A percentile compares a stretch with the other conserved stretches of the same genome.
Conservation (phyloP, 768 basidiomycete species). For the Tricholoma bakamatsutake region DNA sequence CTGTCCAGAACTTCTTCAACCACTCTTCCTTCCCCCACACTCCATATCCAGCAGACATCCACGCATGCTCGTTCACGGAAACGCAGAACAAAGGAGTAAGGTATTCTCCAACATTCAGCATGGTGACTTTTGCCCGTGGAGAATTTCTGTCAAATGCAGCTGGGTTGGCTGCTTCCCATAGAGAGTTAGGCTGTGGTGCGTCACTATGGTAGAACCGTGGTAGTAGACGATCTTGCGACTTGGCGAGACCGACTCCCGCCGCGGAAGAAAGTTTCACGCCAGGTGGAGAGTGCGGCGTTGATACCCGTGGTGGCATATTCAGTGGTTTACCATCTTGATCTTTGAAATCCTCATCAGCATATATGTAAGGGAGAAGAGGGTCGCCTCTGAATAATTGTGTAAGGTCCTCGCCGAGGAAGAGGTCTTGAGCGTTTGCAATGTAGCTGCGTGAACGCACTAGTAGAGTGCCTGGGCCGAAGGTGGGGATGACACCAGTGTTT, state of each 20-base stretch:
- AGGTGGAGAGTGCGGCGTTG: conserved; percentile 17
- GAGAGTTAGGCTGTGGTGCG: conserved; percentile 1
- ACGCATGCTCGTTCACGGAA: conserved; percentile 79
- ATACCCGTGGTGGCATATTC: conserved; percentile 16
- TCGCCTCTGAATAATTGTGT: conserved; percentile 3
- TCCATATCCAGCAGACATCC: conserved; percentile 80
- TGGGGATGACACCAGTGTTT: conserved; percentile 68
- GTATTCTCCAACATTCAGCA: conserved; percentile 40
- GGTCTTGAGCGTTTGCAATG: conserved; percentile 18
- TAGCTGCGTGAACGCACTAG: conserved; percentile 60
- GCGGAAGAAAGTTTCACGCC: conserved; percentile 30
- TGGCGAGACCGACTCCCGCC: conserved; percentile 33
- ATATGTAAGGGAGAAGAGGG: conserved; percentile 1
- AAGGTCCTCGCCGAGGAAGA: conserved; percentile 11
- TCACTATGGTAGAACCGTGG: conserved; percentile 20
- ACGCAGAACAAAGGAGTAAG: conserved; percentile 76
- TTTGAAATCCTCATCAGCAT: background rate
- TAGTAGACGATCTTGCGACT: conserved; percentile 25
- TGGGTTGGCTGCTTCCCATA: background rate
- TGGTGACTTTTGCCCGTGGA: conserved; percentile 16
- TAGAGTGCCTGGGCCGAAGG: conserved; percentile 85
- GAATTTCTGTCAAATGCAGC: background rate
- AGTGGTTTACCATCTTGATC: conserved; percentile 6
- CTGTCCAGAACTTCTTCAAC: conserved; percentile 77
- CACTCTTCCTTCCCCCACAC: conserved; percentile 91